phyloP scores from a whole-genome alignment of 2,329 filamentous ascomycete species.

The Blastomyces percursus region DNA sequence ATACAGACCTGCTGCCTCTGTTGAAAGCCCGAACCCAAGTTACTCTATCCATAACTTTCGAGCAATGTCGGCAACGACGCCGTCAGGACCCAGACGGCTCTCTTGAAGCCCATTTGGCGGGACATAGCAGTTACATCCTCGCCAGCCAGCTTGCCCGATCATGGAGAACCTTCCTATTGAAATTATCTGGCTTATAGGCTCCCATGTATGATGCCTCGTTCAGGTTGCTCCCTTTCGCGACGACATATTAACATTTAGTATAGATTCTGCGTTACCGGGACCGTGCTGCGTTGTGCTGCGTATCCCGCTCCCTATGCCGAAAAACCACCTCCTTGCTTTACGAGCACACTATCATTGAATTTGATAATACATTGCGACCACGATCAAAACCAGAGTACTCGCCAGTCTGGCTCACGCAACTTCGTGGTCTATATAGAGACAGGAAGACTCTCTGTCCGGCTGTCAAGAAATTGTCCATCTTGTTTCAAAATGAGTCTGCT shows the following conservation, averaged over 20 bases:
- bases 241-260: neutral
- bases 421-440: neutral
- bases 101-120: neutral
- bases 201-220: neutral
- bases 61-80: neutral
- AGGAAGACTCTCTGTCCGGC: neutral
- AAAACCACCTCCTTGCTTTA: neutral
- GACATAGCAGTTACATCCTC: neutral
- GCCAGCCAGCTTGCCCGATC: neutral
- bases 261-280: neutral
- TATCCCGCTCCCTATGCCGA: neutral
- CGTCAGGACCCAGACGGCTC: neutral
- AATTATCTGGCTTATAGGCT: neutral
- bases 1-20: neutral
- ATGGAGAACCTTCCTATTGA: neutral
- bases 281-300: neutral
- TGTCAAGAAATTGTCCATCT: neutral
- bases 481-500: neutral
- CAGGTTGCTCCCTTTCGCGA: neutral
- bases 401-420: neutral
- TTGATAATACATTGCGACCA: neutral
- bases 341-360: neutral
- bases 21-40: neutral
- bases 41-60: neutral
- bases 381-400: neutral